Base-by-base conservation (phyloP, 768 basidiomycete genomes). In the Suillus bovinus region DNA sequence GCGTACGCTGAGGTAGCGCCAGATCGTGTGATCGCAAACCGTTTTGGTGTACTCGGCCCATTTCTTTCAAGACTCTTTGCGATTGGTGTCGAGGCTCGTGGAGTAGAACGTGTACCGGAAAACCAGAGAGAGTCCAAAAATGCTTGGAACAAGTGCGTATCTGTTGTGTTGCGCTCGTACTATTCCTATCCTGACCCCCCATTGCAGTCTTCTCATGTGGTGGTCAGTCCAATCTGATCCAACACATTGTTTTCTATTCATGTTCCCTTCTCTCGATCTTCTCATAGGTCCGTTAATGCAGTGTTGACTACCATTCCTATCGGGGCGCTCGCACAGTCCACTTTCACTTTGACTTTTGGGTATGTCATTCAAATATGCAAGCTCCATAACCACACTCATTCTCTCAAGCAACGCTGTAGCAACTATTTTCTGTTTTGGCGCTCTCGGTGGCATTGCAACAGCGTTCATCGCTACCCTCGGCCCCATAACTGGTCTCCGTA, bases 391-490 rank as follows among this genome's bases (percentile, higher is more conserved):
- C 36, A 20, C 17, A 5, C 17, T 56, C 20, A 56, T 27, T 27
- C 41, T 13, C 31, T 55, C 8, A 54, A 82, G 81, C 10, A 78
- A 82, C 54, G 72, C 78, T 10, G 70, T 82, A 41, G 82, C 80
- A 1, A 77, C 77, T 3, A 83, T 79, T 22, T 59, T 83, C 27
- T 77, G 77, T 67, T 85, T 85, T 62, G 75, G 76, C 38, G 78
- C 79, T n/a, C 71, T 84, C 22, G 82, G 81, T 4, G 73, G 73
- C 6, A 61, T 75, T 5, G 71, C 73, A 14, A 79, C 80, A 0
- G 80, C 82, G 3, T 84, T 84, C 65, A 81, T 85, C 36, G 82
- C 84, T 17, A 83, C 78, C 7, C 72, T 86, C 5, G 85, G 84
- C 2, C 84, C 85, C 0, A 69, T 71, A 65, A 85, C 82, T 3